phyloP scores from a whole-genome alignment of 108 stramenopile genomes.

The Fragilaria radians region DNA sequence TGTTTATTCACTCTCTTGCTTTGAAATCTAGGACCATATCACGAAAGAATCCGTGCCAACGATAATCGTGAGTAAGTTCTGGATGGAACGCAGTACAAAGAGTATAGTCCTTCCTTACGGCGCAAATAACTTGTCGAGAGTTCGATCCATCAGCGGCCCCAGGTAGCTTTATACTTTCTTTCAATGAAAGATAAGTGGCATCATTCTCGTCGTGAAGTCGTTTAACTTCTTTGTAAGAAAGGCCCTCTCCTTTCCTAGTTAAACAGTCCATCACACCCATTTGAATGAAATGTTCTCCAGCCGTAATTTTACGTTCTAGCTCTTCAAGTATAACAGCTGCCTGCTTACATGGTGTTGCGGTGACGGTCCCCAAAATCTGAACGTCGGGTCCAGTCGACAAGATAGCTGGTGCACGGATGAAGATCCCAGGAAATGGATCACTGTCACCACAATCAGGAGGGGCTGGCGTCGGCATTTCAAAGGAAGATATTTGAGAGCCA shows the following conservation, averaged over 20 bases:
- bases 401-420: constrained; percentile 98
- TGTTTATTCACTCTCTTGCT: no score
- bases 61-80: constrained; percentile 85
- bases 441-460: constrained; percentile 33
- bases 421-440: constrained; percentile 88
- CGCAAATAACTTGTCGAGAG: constrained; percentile 91
- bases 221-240: constrained; percentile 35
- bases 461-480: constrained; percentile 83
- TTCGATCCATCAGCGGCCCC: constrained; percentile 80
- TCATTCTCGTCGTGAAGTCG: constrained; percentile 6
- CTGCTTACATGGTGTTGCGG: constrained; percentile 82
- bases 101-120: constrained; percentile 75
- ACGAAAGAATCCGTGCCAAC: constrained; percentile 95
- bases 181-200: constrained; percentile 18
- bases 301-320: constrained; percentile 65
- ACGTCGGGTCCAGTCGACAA: constrained; percentile 68
- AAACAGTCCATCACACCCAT: constrained; percentile 75
- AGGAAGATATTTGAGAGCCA: constrained; percentile 91
- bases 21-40: constrained; percentile 52
- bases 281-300: constrained; percentile 67
- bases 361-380: constrained; percentile 79
- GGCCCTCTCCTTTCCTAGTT: constrained; percentile 48
- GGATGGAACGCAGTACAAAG: constrained; percentile 97
- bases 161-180: constrained; percentile 43
- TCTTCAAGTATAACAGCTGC: constrained; percentile 79